A percentile compares a stretch with the other conserved stretches of the same genome.
Evolutionary conservation across 2,329 filamentous ascomycete genomes (phyloP).

Genomic region (Ophiostoma perfectum): DNA sequence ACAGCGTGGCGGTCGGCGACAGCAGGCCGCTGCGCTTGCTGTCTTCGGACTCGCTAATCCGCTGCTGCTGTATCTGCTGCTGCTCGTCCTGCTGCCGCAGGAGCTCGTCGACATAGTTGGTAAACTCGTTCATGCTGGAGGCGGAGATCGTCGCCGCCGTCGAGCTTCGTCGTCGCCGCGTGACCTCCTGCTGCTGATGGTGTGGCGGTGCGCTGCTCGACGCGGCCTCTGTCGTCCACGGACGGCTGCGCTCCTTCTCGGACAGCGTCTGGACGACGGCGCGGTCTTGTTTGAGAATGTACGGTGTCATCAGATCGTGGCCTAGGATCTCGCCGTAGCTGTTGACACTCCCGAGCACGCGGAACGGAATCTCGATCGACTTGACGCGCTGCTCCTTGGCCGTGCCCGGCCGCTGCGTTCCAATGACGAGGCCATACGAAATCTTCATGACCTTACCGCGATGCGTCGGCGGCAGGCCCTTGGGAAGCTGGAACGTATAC

Average conservation of each 20-base stretch:
- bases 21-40: constrained; percentile 48
- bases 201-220: constrained; percentile 16
- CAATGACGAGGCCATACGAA: constrained; percentile 82
- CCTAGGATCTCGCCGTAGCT: constrained; percentile 80
- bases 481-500: constrained; percentile 80
- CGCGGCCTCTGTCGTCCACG: constrained; percentile 18
- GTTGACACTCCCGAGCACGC: constrained; percentile 89
- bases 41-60: constrained; percentile 44
- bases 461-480: constrained; percentile 84
- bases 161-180: constrained; percentile 23
- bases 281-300: constrained; percentile 80
- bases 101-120: constrained; percentile 71
- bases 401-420: constrained; percentile 76
- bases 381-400: constrained; percentile 75
- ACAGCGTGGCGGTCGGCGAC: constrained; percentile 58
- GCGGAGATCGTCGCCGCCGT: constrained; percentile 30
- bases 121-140: constrained; percentile 57
- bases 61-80: constrained; percentile 25
- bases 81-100: constrained; percentile 48
- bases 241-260: constrained; percentile 33
- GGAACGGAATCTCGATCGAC: constrained; percentile 87
- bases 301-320: constrained; percentile 91
- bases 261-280: constrained; percentile 53
- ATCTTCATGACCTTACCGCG: constrained; percentile 93
- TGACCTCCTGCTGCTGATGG: constrained; percentile 16